Conservation (phyloP, 108 stramenopile species). For the Cyclotella choctawhatcheeana region DNA sequence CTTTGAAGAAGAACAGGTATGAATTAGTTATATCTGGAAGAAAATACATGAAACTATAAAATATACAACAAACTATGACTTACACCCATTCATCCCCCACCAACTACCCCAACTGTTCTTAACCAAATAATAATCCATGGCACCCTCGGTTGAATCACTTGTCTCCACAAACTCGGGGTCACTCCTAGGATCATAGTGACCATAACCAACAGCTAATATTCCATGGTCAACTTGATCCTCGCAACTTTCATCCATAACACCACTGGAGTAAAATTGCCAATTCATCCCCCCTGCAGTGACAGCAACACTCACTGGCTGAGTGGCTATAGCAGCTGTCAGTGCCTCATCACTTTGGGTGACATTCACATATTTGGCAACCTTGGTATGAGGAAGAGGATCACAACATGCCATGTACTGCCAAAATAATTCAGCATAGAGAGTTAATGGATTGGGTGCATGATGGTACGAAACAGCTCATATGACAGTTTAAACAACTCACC, state of each 20-base stretch:
- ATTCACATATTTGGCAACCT: slow-evolving; percentile 81
- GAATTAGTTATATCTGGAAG: background rate
- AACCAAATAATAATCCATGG: slow-evolving; percentile 35
- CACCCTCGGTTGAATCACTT: slow-evolving; percentile 3
- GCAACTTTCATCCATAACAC: slow-evolving; percentile 84
- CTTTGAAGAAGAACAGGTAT: background rate
- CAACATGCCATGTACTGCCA: slow-evolving; percentile 73
- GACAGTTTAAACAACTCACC: no score
- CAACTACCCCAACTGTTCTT: slow-evolving; percentile 87
- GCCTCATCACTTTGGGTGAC: slow-evolving; percentile 74
- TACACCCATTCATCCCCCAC: slow-evolving; percentile 89
- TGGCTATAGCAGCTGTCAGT: slow-evolving; percentile 71
- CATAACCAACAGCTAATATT: slow-evolving; percentile 95
- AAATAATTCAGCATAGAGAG: no score
- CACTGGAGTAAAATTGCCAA: slow-evolving; percentile 96
- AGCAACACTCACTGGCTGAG: slow-evolving; percentile 86
- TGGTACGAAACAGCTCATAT: no score
- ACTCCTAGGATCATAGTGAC: slow-evolving; percentile 74
- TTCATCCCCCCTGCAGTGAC: slow-evolving; percentile 74
- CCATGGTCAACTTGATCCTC: slow-evolving; percentile 93
- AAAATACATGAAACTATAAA: background rate
- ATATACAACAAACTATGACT: slow-evolving; percentile 9
- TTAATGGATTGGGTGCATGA: no score
- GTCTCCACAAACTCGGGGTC: slow-evolving; percentile 54
- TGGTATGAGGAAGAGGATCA: slow-evolving; percentile 72